These are phyloP conservation scores for Quercus alba DNA, from an alignment of 306 rosid genomes.

Conservation along the genomic window DNA sequence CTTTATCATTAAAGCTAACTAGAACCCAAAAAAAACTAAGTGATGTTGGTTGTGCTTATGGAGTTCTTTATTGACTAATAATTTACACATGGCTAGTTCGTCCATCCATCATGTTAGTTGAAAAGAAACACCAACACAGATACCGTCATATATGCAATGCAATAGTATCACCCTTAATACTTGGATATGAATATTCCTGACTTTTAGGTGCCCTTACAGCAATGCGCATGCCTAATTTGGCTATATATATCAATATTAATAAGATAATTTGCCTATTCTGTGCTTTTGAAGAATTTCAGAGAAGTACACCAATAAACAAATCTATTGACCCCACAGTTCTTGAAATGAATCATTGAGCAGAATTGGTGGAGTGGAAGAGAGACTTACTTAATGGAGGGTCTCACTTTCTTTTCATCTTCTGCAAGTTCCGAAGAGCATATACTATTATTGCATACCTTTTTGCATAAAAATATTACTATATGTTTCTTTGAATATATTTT, in stretches of 20 bases:
- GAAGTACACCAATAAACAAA: neutral
- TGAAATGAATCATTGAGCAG: neutral
- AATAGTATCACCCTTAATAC: neutral
- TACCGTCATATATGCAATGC: neutral
- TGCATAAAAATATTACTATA: neutral
- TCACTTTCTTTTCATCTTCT: neutral
- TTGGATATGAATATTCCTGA: neutral
- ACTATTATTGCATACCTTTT: neutral
- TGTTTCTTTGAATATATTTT: neutral
- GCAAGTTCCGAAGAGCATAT: neutral
- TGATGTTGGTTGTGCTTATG: neutral
- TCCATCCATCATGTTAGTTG: neutral
- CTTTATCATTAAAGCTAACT: fast-evolving
- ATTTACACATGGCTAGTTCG: neutral
- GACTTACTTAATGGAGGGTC: neutral
- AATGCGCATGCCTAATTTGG: neutral
- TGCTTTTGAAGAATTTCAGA: neutral
- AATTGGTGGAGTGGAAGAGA: neutral
- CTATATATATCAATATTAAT: too few relatives aligned
- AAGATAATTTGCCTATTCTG: neutral
- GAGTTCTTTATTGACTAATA: neutral
- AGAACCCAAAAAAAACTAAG: neutral
- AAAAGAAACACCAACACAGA: neutral
- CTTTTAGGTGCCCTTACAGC: neutral
- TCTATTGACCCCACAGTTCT: neutral